Conservation (phyloP, 768 basidiomycete genomes). For the Pleurotus salmoneostramineus region DNA sequence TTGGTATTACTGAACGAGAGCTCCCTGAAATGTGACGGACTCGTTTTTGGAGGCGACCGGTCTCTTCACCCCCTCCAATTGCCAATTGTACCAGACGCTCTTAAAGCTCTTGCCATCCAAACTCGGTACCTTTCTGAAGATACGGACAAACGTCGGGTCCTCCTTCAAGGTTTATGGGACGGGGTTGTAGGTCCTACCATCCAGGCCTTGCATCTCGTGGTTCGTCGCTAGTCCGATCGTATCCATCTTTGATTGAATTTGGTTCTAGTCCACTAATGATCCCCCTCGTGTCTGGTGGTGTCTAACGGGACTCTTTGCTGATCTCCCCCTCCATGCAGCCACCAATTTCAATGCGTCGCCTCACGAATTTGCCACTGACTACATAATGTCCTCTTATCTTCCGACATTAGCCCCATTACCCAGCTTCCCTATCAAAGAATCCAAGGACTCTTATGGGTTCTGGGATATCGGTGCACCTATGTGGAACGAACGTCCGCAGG, state of each 20-base stretch:
- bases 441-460: neutral
- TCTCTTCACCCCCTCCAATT: neutral
- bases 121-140: neutral
- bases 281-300: conserved; percentile 11
- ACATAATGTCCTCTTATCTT: conserved; percentile 14
- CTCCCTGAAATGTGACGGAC: conserved; percentile 6
- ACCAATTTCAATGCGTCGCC: conserved; percentile 10
- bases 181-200: neutral
- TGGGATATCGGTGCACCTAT: neutral
- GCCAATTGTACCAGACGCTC: neutral
- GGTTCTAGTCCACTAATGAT: neutral
- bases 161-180: neutral
- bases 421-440: neutral
- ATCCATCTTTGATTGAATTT: neutral
- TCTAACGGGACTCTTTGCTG: conserved; percentile 4
- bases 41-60: conserved; percentile 4
- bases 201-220: neutral
- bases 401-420: conserved; percentile 8
- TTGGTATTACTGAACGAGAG: conserved; percentile 5
- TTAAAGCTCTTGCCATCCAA: neutral
- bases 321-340: conserved; percentile 15
- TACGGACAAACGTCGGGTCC: neutral
- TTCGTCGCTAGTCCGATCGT: neutral
- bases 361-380: conserved; percentile 4
- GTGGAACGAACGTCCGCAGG: neutral